Evolutionary conservation across 2,329 filamentous ascomycete genomes (phyloP).

Genomic region (Verticillium isaacii): DNA sequence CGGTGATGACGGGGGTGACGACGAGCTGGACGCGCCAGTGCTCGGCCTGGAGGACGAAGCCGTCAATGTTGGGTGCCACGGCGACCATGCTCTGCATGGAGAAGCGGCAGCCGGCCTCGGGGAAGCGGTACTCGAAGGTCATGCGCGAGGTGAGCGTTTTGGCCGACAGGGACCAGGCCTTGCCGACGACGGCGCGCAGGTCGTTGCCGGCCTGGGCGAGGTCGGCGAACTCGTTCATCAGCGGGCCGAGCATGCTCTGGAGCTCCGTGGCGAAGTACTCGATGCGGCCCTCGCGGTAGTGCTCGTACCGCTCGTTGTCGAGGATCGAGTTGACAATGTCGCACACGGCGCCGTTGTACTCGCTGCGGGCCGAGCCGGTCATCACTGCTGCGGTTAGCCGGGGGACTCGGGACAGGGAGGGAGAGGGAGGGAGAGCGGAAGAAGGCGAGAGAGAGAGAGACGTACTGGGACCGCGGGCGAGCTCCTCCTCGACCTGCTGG

Average conservation of each 20-base stretch:
- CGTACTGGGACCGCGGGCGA: constrained; percentile 29
- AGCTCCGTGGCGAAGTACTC: constrained; percentile 37
- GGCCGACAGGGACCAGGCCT: constrained; percentile 39
- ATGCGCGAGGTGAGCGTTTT: constrained; percentile 40
- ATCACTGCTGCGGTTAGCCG: constrained; percentile 2
- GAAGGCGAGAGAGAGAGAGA: neutral
- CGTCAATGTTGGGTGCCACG: constrained; percentile 36
- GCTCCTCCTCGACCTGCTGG: constrained; percentile 28
- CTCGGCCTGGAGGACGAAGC: constrained; percentile 39
- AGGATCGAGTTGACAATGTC: constrained; percentile 32
- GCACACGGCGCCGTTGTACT: constrained; percentile 32
- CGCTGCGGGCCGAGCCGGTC: constrained; percentile 20
- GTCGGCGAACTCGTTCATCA: constrained; percentile 29
- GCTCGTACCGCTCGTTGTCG: constrained; percentile 20
- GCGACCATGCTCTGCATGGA: constrained; percentile 40
- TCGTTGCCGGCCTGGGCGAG: constrained; percentile 34
- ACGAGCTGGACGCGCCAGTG: constrained; percentile 50
- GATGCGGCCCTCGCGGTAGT: constrained; percentile 15
- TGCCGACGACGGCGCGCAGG: constrained; percentile 33
- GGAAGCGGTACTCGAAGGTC: constrained; percentile 44
- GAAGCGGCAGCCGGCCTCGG: constrained; percentile 45
- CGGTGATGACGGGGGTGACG: constrained; percentile 49
- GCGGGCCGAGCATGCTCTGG: constrained; percentile 31
- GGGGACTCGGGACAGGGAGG: neutral
- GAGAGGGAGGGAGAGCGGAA: neutral